Evolutionary conservation across 192 early-diverging fungal species (phyloP), one percentile per base, ranked within the genome.

Genomic region (Linnemannia exigua): DNA sequence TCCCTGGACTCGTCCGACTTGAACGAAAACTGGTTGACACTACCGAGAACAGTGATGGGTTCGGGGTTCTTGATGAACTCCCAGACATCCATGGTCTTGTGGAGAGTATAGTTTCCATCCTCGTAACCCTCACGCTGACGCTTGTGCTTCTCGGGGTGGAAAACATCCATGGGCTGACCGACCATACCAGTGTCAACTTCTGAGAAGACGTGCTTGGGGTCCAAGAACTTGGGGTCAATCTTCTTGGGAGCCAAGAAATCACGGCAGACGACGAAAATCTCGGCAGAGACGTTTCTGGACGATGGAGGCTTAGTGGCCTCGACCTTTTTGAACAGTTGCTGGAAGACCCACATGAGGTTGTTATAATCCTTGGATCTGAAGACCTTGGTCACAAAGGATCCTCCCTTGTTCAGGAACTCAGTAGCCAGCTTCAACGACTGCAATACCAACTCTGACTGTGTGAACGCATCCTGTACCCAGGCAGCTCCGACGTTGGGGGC

Each of bases 331-430:
- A 99, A 99, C 50, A 99, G 88, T 89, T 99, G 97, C 83, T 99
- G 96, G 79, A 99, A 98, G 37, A 99, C 97, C 98, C 98, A 99
- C 74, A 99, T 93, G 48, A 99, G 91, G 79, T 97, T 98, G 91
- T 99, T 99, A 93, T 99, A 99, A 93, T 99, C 98, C 90, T 98
- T 97, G 79, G 97, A 99, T 75, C 98, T 92, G 90, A 99, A 99
- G 37, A 99, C 95, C 91, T 99, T 99, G 87, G 98, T 98, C 35
- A 99, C 97, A 90, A 99, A 99, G 33, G 47, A 72, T 79, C 98
- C 98, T 70, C 97, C 97, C 77, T 96, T 94, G 70, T 89, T 87
- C 81, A 99, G 87, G 75, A 99, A 99, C 88, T 98, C 97, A 1
- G 95, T 95, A 1, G 98, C 98, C 35, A 99, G 93, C 89, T 98